Evolutionary conservation across 2,329 filamentous ascomycete genomes (phyloP).

Genomic region (Venturiaceae sp.): DNA sequence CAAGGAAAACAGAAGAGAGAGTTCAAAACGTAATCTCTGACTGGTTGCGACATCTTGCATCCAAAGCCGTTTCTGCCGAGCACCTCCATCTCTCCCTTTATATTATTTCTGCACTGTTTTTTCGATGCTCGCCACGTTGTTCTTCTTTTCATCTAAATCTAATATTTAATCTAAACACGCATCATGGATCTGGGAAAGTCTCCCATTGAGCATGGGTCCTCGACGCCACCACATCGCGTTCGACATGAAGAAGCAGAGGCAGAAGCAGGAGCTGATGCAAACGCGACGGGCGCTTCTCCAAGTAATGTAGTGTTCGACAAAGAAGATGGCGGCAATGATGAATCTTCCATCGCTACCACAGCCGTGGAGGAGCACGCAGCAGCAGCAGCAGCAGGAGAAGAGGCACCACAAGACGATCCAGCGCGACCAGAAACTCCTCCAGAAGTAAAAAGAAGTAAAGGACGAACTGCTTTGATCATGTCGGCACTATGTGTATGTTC

Average conservation of each 20-base stretch:
- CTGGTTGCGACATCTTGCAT: background rate
- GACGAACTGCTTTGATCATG: conserved; percentile 7
- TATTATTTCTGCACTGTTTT: background rate
- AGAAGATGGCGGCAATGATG: background rate
- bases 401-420: background rate
- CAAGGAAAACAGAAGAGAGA: no score
- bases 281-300: background rate
- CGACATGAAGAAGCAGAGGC: background rate
- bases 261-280: background rate
- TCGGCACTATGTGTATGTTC: conserved; percentile 4
- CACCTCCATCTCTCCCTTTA: background rate
- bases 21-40: background rate
- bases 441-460: conserved; percentile 3
- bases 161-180: background rate
- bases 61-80: background rate
- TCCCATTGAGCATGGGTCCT: background rate
- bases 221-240: background rate
- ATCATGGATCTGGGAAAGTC: background rate
- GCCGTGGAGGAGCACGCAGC: background rate
- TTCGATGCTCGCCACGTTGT: background rate
- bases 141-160: background rate
- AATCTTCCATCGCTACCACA: background rate
- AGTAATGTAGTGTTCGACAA: background rate
- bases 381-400: background rate
- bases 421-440: background rate